These are phyloP conservation scores for Skeletonema costatum DNA, from an alignment of 108 stramenopile species.

Conservation along the genomic window DNA sequence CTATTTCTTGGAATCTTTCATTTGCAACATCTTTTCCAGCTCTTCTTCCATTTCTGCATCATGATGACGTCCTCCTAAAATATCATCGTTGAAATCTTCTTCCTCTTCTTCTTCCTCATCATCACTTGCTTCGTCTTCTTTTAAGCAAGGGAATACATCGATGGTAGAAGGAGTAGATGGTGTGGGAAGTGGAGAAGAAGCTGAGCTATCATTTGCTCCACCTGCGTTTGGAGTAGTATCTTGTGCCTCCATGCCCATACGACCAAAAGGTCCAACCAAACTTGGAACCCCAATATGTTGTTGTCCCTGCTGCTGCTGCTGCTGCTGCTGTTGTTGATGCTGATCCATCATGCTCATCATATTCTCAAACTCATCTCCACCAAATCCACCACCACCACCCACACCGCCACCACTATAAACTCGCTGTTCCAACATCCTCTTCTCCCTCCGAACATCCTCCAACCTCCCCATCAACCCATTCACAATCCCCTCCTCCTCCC, in stretches of 20 bases:
- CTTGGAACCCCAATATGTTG: background rate
- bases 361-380: slow-evolving; percentile 24
- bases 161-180: background rate
- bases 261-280: background rate
- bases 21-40: slow-evolving; percentile 29
- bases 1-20: slow-evolving; percentile 12
- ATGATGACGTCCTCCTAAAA: slow-evolving; percentile 29
- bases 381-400: background rate
- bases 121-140: background rate
- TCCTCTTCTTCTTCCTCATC: slow-evolving; percentile 9
- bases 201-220: background rate
- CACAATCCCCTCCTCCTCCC: slow-evolving; percentile 37
- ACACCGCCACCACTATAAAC: background rate
- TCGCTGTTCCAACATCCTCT: slow-evolving; percentile 37
- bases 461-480: slow-evolving; percentile 37
- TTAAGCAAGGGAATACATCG: background rate
- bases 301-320: background rate
- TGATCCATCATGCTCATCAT: background rate
- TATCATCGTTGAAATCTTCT: slow-evolving; percentile 22
- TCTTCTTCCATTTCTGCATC: slow-evolving; percentile 45
- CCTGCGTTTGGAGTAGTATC: background rate
- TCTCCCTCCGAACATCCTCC: slow-evolving; percentile 42
- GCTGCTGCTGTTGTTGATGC: background rate
- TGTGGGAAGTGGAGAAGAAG: background rate
- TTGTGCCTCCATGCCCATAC: background rate